Evolutionary conservation across 495 filamentous ascomycete species (phyloP).

Genomic region (Aspergillus sclerotioniger): DNA sequence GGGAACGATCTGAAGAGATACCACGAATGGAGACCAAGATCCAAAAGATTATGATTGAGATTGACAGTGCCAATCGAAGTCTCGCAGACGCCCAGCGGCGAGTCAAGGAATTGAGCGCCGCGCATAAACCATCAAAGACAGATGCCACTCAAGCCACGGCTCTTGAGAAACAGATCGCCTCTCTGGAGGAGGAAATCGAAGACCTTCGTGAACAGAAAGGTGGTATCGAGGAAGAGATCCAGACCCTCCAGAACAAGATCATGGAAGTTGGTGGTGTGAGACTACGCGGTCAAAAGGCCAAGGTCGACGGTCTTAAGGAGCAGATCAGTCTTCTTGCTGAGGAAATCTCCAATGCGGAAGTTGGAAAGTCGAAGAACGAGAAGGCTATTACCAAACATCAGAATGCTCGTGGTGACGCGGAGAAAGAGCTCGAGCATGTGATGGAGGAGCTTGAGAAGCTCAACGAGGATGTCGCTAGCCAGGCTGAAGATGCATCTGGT

Average conservation of each 20-base stretch:
- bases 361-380: constrained; percentile 83
- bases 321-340: constrained; percentile 79
- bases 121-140: constrained; percentile 73
- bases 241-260: constrained; percentile 87
- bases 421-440: constrained; percentile 71
- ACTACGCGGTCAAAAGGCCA: constrained; percentile 84
- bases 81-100: constrained; percentile 79
- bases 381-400: constrained; percentile 86
- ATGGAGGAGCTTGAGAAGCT: constrained; percentile 70
- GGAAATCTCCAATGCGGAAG: constrained; percentile 77
- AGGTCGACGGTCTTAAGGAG: constrained; percentile 87
- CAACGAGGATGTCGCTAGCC: constrained; percentile 71
- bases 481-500: constrained; percentile 69
- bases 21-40: constrained; percentile 84
- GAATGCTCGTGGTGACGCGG: constrained; percentile 71
- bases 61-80: constrained; percentile 82
- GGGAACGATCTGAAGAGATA: constrained; percentile 74
- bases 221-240: constrained; percentile 87
- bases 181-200: constrained; percentile 73
- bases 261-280: constrained; percentile 96
- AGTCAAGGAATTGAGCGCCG: constrained; percentile 74
- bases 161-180: constrained; percentile 73
- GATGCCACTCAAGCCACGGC: constrained; percentile 67
- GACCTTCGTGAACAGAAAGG: constrained; percentile 77
- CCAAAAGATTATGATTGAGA: constrained; percentile 86